Conservation (phyloP, 1,284 basidiomycete genomes). For the Leccinum laetum region DNA sequence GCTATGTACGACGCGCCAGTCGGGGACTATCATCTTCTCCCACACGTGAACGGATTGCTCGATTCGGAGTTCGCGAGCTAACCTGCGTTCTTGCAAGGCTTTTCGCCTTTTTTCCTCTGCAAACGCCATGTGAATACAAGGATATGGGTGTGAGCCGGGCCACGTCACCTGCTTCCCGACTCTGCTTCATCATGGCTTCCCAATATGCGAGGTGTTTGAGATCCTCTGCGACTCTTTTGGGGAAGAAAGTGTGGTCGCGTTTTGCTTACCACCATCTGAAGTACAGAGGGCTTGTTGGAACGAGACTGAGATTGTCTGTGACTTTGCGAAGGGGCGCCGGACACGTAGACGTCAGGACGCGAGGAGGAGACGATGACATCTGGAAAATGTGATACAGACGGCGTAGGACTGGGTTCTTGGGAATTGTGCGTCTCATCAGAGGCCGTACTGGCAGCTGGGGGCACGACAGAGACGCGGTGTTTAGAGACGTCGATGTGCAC, state of each 20-base stretch:
- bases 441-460: neutral
- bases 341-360: slow-evolving; percentile 4
- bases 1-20: slow-evolving; percentile 74
- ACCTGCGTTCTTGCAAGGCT: slow-evolving; percentile 61
- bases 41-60: slow-evolving; percentile 73
- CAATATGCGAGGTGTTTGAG: slow-evolving; percentile 85
- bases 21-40: slow-evolving; percentile 81
- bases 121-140: slow-evolving; percentile 11
- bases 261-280: slow-evolving; percentile 77
- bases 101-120: slow-evolving; percentile 72
- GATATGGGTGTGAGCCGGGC: neutral
- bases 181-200: slow-evolving; percentile 90
- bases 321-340: slow-evolving; percentile 10
- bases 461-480: slow-evolving; percentile 18
- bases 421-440: neutral
- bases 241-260: slow-evolving; percentile 83
- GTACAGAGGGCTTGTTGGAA: slow-evolving; percentile 60
- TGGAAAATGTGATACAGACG: slow-evolving; percentile 11
- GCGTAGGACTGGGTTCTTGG: slow-evolving; percentile 6
- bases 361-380: slow-evolving; percentile 9
- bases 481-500: slow-evolving; percentile 49
- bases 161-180: slow-evolving; percentile 65
- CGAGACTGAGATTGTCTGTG: slow-evolving; percentile 51
- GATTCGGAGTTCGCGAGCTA: slow-evolving; percentile 65
- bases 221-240: slow-evolving; percentile 84